phyloP scores from a whole-genome alignment of 2,329 filamentous ascomycete species.

The Neopestalotiopsis sp. region DNA sequence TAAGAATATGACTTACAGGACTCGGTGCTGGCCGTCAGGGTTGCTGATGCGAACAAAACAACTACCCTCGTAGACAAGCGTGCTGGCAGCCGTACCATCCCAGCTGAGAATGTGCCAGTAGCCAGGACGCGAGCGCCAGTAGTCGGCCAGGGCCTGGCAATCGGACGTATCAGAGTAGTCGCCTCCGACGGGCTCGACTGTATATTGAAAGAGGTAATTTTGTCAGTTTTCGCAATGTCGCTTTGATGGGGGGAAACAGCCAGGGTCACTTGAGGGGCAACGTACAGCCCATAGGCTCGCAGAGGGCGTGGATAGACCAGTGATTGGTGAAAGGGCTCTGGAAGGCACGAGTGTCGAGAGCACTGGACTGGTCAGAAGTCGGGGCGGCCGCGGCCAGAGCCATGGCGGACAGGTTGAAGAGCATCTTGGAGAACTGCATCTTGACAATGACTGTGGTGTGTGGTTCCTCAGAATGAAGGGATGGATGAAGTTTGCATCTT shows the following conservation, averaged over 20 bases:
- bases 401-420: not conserved
- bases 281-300: too few species aligned
- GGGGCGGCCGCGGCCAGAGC: not conserved
- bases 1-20: not conserved
- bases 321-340: not conserved
- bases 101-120: not conserved
- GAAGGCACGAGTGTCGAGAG: not conserved
- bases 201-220: too few species aligned
- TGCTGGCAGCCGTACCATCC: not conserved
- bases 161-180: not conserved
- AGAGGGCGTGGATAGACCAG: too few species aligned
- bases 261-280: too few species aligned
- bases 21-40: not conserved
- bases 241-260: too few species aligned
- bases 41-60: not conserved
- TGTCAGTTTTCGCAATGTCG: too few species aligned
- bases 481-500: not conserved
- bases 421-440: not conserved
- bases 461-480: not conserved
- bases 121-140: not conserved
- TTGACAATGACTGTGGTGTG: not conserved
- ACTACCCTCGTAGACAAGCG: not conserved
- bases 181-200: not conserved
- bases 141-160: not conserved
- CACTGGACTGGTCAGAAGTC: not conserved